Evolutionary conservation across 805 yeast species (phyloP).

Genomic region (Ogataea dorogensis): DNA sequence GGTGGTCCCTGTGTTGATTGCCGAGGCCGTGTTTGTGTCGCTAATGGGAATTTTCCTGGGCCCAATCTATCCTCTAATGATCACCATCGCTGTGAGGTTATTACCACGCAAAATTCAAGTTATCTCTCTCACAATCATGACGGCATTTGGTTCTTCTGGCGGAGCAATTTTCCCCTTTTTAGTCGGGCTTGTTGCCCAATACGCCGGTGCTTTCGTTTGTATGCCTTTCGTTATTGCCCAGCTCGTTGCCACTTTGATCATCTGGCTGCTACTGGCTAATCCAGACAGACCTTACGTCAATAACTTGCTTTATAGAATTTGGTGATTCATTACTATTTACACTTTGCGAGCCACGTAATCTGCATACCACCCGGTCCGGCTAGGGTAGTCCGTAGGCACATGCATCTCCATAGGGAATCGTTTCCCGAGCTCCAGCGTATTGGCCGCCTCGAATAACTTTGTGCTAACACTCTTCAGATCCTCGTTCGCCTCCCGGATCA

Average conservation of each 20-base stretch:
- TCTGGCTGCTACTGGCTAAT: constrained; percentile 46
- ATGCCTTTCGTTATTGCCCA: constrained; percentile 46
- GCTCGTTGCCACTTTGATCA: constrained; percentile 33
- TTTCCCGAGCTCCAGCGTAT: constrained; percentile 49
- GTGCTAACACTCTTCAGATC: constrained; percentile 55
- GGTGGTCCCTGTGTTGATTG: constrained; percentile 44
- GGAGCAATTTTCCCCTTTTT: constrained; percentile 57
- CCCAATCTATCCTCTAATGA: constrained; percentile 59
- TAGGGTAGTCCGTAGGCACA: constrained; percentile 88
- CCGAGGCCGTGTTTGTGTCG: constrained; percentile 47
- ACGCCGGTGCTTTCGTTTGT: constrained; percentile 46
- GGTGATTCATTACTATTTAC: constrained; percentile 15
- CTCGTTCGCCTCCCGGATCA: constrained; percentile 70
- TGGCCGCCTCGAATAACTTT: constrained; percentile 61
- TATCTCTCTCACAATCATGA: constrained; percentile 48
- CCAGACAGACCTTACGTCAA: constrained; percentile 35
- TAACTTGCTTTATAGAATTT: constrained; percentile 25
- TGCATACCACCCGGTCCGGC: constrained; percentile 75
- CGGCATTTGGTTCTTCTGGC: constrained; percentile 57
- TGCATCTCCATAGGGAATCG: constrained; percentile 82
- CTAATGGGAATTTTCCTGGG: constrained; percentile 62
- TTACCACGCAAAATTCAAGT: constrained; percentile 52
- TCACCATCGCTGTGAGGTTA: constrained; percentile 42
- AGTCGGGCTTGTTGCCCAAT: constrained; percentile 49
- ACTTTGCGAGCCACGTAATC: constrained; percentile 38